Base-by-base conservation (phyloP, 2,329 filamentous ascomycete species). In the Aspergillus glaucus region DNA sequence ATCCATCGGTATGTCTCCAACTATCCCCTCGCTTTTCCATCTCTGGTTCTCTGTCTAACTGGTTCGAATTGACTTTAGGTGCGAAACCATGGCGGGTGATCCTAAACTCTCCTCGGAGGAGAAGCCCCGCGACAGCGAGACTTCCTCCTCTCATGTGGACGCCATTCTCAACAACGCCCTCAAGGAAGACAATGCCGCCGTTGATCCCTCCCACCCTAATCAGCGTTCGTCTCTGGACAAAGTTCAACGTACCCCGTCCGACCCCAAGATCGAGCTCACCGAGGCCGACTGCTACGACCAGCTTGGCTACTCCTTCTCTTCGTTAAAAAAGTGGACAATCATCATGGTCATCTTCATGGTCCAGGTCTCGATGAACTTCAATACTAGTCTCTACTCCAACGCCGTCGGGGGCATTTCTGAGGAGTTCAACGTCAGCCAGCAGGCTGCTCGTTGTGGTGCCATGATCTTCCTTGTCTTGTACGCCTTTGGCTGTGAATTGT, bases 401-500 rank as follows among this genome's bases (percentile, higher is more conserved):
- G 85, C 80, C 43, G 72, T 86, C 24, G 62, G 64, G 1, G 84
- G 85, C 21, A 87, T 89, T 45, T 73, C 79, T 0, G 72, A 83
- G 17, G 78, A 89, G 52, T 93, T 87, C 55, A 56, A 70, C 43
- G 83, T 92, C 52, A 85, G 82, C 52, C 72, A 73, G 24, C 85
- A 88, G 65, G 81, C 79, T 3, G 87, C 84, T 4, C 80, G 87
- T 47, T 79, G 81, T 49, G 88, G 88, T 63, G 86, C 87, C 50
- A 85, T 87, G 71, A 80, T 90, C 53, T 93, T 92, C 71, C 71
- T 94, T 36, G 78, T 93, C 45, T 68, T 84, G 2, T 93, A 94
- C 65, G 88, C 87, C 34, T 91, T 93, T 63, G 88, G 88, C 32
- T 93, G 88, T 65, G 88, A 93, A 67, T 77, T 92, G 0, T 93